Evolutionary conservation across 179 eudicot species (phyloP).

Genomic region (Nepenthes alata): DNA sequence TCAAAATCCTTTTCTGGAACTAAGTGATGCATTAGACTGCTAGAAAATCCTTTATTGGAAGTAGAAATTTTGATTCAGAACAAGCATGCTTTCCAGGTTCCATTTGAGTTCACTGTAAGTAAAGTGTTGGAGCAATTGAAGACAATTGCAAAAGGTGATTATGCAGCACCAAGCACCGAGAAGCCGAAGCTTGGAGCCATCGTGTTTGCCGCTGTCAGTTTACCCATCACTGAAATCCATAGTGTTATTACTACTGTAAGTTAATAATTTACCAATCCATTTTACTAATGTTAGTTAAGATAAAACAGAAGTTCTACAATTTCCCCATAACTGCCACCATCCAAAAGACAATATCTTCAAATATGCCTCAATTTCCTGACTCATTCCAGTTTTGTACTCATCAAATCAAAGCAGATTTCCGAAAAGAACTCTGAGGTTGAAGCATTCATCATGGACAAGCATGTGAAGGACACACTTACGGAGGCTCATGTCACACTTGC

Average conservation of each 20-base stretch:
- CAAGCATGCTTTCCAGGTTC: slow-evolving; percentile 41
- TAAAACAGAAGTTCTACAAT: too few relatives aligned
- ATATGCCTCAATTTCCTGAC: background rate
- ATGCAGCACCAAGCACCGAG: slow-evolving; percentile 44
- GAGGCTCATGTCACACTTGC: slow-evolving; percentile 81
- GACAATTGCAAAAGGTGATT: slow-evolving; percentile 56
- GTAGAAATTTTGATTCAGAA: too few relatives aligned
- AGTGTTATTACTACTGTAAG: slow-evolving; percentile 50
- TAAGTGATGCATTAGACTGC: too few relatives aligned
- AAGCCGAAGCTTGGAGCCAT: slow-evolving; percentile 62
- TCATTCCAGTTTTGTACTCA: background rate
- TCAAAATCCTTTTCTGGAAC: too few relatives aligned
- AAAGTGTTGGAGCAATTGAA: slow-evolving; percentile 59
- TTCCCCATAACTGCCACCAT: too few relatives aligned
- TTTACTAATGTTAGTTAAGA: too few relatives aligned
- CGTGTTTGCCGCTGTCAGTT: slow-evolving; percentile 62
- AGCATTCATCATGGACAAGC: slow-evolving; percentile 35
- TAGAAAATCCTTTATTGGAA: too few relatives aligned
- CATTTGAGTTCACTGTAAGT: slow-evolving; percentile 54
- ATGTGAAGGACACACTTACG: slow-evolving; percentile 30
- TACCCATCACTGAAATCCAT: slow-evolving; percentile 44
- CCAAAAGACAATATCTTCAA: too few relatives aligned
- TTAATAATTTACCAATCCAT: background rate
- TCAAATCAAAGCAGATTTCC: slow-evolving; percentile 36
- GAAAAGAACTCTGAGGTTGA: slow-evolving; percentile 34